phyloP scores from a whole-genome alignment of 306 rosid genomes.

The Comarum palustre region DNA sequence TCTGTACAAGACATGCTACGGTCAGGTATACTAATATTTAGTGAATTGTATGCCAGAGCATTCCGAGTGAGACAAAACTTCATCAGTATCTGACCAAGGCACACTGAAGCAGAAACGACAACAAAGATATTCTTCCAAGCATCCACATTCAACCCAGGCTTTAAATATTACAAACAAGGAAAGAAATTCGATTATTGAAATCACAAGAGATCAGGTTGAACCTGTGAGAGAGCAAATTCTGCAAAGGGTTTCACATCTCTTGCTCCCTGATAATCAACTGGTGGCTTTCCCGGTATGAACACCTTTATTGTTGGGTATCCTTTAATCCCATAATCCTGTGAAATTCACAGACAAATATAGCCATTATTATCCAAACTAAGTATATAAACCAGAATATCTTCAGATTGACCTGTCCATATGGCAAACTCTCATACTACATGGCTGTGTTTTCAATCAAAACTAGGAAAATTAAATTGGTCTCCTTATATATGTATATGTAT shows the following conservation, averaged over 20 bases:
- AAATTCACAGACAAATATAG: conserved; percentile 11
- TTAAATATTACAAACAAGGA: conserved; percentile 1
- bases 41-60: conserved; percentile 1
- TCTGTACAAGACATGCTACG: conserved; percentile 42
- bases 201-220: conserved; percentile 24
- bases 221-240: conserved; percentile 89
- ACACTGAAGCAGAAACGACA: background rate
- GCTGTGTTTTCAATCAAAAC: background rate
- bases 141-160: conserved; percentile 3
- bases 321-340: conserved; percentile 80
- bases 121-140: conserved; percentile 5
- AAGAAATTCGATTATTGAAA: background rate
- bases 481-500: background rate
- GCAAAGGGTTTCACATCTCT: conserved; percentile 90
- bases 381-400: conserved; percentile 1
- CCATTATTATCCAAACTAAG: background rate
- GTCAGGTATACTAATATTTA: conserved; percentile 4
- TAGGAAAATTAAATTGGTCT: background rate
- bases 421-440: background rate
- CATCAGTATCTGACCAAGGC: background rate
- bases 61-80: background rate
- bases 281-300: conserved; percentile 82
- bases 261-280: conserved; percentile 88
- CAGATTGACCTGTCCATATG: conserved; percentile 4
- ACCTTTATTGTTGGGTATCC: conserved; percentile 97